Evolutionary conservation across 2,329 filamentous ascomycete genomes (phyloP), one percentile per base, ranked within the genome.

Genomic region (Lachnellula suecica): DNA sequence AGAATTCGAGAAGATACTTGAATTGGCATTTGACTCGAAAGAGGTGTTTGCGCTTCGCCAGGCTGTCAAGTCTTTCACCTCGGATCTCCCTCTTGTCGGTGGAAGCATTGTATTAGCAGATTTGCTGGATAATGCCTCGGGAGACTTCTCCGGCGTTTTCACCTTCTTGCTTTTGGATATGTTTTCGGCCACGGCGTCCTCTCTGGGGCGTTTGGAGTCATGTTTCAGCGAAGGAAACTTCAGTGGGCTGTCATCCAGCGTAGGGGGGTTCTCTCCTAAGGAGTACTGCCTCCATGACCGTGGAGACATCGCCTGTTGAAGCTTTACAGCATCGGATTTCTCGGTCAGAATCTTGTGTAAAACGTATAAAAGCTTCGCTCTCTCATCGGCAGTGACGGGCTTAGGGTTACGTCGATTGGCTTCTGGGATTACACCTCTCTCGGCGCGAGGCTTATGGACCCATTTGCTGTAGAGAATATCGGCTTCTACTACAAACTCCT

Each of bases 1-100:
- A 29, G 9, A 19, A 10, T 43, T 38, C 8, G 61, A 62, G 27
- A 63, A 63, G 17, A 63, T 11, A 34, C 50, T 53, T 13, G 53
- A 55, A 2, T 4, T 3, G 1, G 50, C 31, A 37, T 47, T 37
- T 1, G 61, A 63, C 2, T 51, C 49, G 42, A 66, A 65, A 43
- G 59, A 61, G 7, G 53, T 56, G 19, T 51, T 45, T 7, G 44
- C 53, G 11, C 46, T 49, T 48, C 52, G 9, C 15, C 27, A 43
- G 17, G 40, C 37, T 13, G 29, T 34, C 22, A 34, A 17, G 11
- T 46, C 42, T 24, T 24, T 25, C 20, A 37, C 13, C 10, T 25
- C 10, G 22, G 41, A n/a, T 17, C 41, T 41, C 4, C 31, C 46
- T 22, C 51, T 31, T 4, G 24, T 24, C 6, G 24, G 49, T 3